A percentile compares a stretch with the other conserved stretches of the same genome.
phyloP scores from a whole-genome alignment of 2,329 filamentous ascomycete species.

The Neonectria magnoliae region DNA sequence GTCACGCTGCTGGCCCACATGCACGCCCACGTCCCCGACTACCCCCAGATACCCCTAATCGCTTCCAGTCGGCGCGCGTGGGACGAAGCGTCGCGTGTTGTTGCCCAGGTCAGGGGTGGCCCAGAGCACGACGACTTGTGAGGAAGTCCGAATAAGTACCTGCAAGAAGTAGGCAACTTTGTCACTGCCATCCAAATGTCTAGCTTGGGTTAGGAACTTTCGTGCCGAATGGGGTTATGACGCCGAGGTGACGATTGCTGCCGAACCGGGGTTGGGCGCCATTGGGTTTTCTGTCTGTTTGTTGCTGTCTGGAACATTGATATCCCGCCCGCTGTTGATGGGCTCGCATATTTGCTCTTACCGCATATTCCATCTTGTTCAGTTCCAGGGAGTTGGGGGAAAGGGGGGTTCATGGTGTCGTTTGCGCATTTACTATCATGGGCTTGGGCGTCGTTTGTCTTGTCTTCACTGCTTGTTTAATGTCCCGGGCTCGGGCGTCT shows the following conservation, averaged over 20 bases:
- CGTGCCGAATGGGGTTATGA: neutral
- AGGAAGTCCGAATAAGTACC: neutral
- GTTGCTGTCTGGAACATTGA: conserved; percentile 20
- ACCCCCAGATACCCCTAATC: conserved; percentile 68
- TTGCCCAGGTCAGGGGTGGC: conserved; percentile 43
- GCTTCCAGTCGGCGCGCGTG: conserved; percentile 49
- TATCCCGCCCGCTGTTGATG: conserved; percentile 25
- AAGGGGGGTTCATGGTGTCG: neutral
- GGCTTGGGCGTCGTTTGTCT: conserved; percentile 6
- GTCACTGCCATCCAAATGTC: neutral
- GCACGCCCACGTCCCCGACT: conserved; percentile 69
- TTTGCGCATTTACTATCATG: neutral
- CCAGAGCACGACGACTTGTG: conserved; percentile 45
- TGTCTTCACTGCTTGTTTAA: neutral
- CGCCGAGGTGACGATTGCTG: conserved; percentile 3
- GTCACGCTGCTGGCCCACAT: conserved; percentile 73
- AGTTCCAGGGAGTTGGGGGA: conserved; percentile 7
- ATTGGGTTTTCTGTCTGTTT: conserved; percentile 1
- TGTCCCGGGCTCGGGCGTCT: neutral
- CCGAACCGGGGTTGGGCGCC: neutral
- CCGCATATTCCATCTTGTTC: neutral
- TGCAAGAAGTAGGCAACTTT: neutral
- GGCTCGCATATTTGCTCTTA: conserved; percentile 3
- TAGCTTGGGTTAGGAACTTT: neutral
- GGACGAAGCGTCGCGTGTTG: conserved; percentile 47